Base-by-base conservation (phyloP, 1,284 basidiomycete genomes). In the Rhodotorula sp. region DNA sequence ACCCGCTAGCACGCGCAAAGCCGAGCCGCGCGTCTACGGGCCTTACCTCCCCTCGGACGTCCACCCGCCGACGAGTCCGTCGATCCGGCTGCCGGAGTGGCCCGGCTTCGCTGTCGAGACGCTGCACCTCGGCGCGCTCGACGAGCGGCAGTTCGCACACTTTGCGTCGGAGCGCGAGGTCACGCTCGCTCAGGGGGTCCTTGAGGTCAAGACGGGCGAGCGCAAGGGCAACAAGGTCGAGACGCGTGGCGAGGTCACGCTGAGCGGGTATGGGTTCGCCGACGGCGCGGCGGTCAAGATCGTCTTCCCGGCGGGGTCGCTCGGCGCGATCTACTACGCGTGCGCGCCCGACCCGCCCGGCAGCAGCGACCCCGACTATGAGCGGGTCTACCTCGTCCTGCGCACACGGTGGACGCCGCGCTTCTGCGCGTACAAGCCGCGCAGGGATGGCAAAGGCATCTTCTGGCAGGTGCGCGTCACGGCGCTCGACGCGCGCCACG, bases 201-300 rank as follows among this genome's bases (percentile, higher is more conserved):
- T 71, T 32, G 53, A 54, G 44, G 39, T 66, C 37, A 32, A 34
- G 34, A 3, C 3, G 15, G 36, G 27, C 27, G 37, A 27, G 27
- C 8, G 27, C 10, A 19, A 53, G 5, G 36, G n/a, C 17, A 19
- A 56, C n/a, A 25, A 36, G 10, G n/a, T 36, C 36, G 55, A 39
- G 27, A 22, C 15, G 2, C 25, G 37, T 12, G 46, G 37, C 10
- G n/a, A 57, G 48, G 37, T 68, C 32, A 32, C 29, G 15, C 32
- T 72, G 27, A 54, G 48, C 25, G 67, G 64, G 8, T 60, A 62
- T 27, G 71, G 44, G 2, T 72, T 72, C 53, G 57, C 39, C 6
- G 55, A 34, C 48, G 22, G 9, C 1, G 25, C 39, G 27, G 36
- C 56, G 21, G 29, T 70, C 54, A 63, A 64, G 36, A n/a, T 70